Evolutionary conservation across 495 filamentous ascomycete genomes (phyloP), one percentile per base, ranked within the genome.

Genomic region (Entonaema liquescens): DNA sequence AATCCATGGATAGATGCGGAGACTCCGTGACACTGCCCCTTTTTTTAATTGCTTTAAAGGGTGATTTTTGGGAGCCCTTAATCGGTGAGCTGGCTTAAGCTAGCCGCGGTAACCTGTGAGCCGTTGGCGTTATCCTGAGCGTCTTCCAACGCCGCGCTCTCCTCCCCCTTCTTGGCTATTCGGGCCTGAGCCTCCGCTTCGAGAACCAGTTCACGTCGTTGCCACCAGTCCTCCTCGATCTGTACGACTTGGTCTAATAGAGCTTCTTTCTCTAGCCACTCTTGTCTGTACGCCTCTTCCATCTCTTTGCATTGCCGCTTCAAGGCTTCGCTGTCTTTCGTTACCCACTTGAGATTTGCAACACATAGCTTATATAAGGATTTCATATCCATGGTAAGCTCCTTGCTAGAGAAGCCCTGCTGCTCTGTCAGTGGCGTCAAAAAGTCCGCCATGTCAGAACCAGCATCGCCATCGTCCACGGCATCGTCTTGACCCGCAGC

Each of bases 251-350:
- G 86, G 60, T 86, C 82, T 5, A 89, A 76, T 19, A 89, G 76
- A 28, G 83, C 79, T 75, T 98, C 93, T 78, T 98, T 99, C 77
- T 91, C 90, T 2, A 88, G 78, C 93, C 93, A 98, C 67, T 95
- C 91, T 28, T 90, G 83, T 78, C 89, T 89, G 65, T 92, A 87
- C 67, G 86, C 79, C 50, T 86, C 87, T 74, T 93, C 89, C 71
- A 92, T 81, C 21, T 76, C 80, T 63, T 89, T 89, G 81, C 87
- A 86, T 54, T 94, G 89, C 1, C 75, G 78, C 44, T 84, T 84
- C 38, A 98, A 78, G 36, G 84, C 79, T 25, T 87, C 84, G 13
- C 83, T 79, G 54, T 95, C 94, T 60, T 90, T 84, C 77, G 92
- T 87, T 1, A 91, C 90, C 94, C 94, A 97, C 62, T 88, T 86